phyloP scores from a whole-genome alignment of 208 protist species.

The Acanthamoeba lenticulata region DNA sequence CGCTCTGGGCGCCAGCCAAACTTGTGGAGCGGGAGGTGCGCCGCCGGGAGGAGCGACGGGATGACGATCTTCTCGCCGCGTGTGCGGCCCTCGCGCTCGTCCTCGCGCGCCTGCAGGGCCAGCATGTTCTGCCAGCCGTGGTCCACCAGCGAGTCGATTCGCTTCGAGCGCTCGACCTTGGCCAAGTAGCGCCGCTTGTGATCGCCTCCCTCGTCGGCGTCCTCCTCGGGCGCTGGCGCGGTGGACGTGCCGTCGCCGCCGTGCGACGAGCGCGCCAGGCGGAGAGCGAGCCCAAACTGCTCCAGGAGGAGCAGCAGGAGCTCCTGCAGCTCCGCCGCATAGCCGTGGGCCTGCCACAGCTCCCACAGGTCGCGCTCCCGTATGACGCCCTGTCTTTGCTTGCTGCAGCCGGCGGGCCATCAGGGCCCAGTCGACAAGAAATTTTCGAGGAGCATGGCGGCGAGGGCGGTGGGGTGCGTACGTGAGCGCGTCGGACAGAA shows the following conservation, averaged over 20 bases:
- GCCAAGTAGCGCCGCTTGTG: background rate
- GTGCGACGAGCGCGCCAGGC: background rate
- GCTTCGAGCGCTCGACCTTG: constrained; percentile 39
- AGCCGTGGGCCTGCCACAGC: constrained; percentile 15
- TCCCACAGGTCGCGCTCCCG: constrained; percentile 43
- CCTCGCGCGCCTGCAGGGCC: background rate
- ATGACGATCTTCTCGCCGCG: constrained; percentile 55
- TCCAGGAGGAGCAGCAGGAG: constrained; percentile 47
- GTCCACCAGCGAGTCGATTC: constrained; percentile 46
- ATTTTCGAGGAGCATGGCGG: background rate
- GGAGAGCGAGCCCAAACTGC: constrained; percentile 52
- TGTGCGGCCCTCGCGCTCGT: background rate
- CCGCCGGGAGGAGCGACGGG: background rate
- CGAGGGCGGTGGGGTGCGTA: background rate
- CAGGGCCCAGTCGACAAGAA: background rate
- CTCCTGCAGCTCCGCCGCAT: constrained; percentile 17
- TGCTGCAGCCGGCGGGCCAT: background rate
- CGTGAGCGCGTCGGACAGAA: background rate
- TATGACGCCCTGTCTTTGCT: background rate
- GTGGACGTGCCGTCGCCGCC: background rate
- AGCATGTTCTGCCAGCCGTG: constrained; percentile 46
- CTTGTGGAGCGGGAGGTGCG: constrained; percentile 19
- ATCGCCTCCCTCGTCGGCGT: background rate
- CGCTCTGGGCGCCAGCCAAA: constrained; percentile 58
- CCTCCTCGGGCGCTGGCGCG: background rate